phyloP scores from a whole-genome alignment of 176 grass and related monocot genomes.

The Eremochloa ophiuroides region DNA sequence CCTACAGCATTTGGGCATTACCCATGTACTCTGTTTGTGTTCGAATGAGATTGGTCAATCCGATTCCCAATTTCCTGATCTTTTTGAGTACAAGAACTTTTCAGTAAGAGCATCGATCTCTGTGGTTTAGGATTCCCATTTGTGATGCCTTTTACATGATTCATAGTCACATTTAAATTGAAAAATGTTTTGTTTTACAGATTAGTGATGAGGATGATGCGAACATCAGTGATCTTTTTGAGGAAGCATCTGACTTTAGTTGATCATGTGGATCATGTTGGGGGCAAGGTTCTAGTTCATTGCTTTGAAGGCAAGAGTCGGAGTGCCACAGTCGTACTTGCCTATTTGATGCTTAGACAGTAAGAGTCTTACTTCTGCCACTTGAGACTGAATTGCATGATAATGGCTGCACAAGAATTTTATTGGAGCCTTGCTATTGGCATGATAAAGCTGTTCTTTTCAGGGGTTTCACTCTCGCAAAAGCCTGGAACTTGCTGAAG shows the following conservation, averaged over 20 bases:
- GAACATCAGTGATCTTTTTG: conserved; percentile 80
- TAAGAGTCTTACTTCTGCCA: conserved; percentile 29
- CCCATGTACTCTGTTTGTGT: conserved; percentile 95
- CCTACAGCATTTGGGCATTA: conserved; percentile 86
- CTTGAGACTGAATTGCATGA: not conserved
- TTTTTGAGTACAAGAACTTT: conserved; percentile 97
- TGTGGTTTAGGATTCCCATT: conserved; percentile 15
- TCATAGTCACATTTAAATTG: not conserved
- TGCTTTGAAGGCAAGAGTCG: conserved; percentile 98
- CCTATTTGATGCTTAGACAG: conserved; percentile 88
- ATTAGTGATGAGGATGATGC: conserved; percentile 96
- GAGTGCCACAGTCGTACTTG: conserved; percentile 80
- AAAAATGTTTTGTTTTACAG: conserved; percentile 12
- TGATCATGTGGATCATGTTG: conserved; percentile 40
- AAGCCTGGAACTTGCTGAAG: conserved; percentile 82
- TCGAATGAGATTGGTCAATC: conserved; percentile 99
- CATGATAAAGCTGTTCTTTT: not conserved
- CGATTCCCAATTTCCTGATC: conserved; percentile 87
- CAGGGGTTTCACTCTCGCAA: conserved; percentile 66
- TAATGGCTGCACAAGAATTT: not conserved
- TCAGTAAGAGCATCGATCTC: conserved; percentile 57
- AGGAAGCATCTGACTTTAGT: conserved; percentile 79
- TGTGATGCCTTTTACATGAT: conserved; percentile 1
- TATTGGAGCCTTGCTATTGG: not conserved
- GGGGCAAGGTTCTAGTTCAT: conserved; percentile 86